These are phyloP conservation scores for Neofusicoccum sp. DNA, from an alignment of 2,329 filamentous ascomycete genomes.

Conservation along the genomic window DNA sequence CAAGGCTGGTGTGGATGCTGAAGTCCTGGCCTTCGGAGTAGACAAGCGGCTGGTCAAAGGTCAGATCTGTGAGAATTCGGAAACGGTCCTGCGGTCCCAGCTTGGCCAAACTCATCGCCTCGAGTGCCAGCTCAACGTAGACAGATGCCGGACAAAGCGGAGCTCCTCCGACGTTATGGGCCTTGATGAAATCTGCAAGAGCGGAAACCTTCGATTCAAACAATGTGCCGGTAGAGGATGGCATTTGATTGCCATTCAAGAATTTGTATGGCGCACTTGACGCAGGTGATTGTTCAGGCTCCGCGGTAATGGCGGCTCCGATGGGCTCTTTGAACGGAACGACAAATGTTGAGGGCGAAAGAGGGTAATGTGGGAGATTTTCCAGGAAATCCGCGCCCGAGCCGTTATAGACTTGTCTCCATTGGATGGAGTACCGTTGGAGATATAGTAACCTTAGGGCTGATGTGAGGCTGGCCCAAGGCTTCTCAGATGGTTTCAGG, in stretches of 20 bases:
- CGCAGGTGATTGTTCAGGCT: not conserved
- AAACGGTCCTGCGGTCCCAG: not conserved
- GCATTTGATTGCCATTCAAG: not conserved
- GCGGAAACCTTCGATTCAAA: not conserved
- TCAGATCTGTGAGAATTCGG: constrained; percentile 1
- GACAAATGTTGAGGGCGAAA: not conserved
- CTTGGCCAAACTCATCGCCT: not conserved
- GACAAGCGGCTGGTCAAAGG: constrained; percentile 10
- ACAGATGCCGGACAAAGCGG: constrained; percentile 16
- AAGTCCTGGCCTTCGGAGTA: not conserved
- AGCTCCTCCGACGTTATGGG: constrained; percentile 12
- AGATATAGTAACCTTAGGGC: not conserved
- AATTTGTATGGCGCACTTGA: not conserved
- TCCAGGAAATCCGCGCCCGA: not conserved
- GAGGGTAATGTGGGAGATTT: constrained; percentile 10
- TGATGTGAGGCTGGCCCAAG: not conserved
- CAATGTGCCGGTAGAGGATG: not conserved
- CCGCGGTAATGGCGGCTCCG: too few species aligned
- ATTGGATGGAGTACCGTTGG: not conserved
- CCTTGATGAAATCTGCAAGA: constrained; percentile 14
- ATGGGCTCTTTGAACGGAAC: constrained; percentile 8
- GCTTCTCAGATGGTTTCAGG: not conserved
- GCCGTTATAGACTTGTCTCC: not conserved
- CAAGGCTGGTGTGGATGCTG: not conserved
- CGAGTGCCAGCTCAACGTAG: constrained; percentile 11